Evolutionary conservation across 495 filamentous ascomycete species (phyloP).

Genomic region (Xylaria castorea): DNA sequence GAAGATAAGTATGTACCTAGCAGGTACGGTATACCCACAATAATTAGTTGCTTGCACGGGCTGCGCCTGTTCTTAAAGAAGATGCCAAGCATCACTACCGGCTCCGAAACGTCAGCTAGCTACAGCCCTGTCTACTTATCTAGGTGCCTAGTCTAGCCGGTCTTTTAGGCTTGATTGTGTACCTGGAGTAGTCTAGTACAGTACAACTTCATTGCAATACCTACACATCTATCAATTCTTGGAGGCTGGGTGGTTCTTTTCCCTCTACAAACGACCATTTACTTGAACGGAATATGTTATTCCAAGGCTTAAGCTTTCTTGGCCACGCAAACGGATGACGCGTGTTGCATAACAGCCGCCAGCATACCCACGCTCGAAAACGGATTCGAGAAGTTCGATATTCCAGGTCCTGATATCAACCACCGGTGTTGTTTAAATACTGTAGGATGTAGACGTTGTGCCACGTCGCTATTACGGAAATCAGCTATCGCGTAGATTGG

Average conservation of each 20-base stretch:
- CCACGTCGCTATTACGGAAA: neutral
- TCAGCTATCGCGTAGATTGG: neutral
- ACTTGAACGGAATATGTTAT: neutral
- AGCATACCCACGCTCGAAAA: neutral
- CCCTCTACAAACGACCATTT: neutral
- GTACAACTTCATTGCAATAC: neutral
- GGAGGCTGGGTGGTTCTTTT: neutral
- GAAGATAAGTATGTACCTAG: neutral
- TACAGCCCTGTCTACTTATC: neutral
- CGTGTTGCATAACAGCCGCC: neutral
- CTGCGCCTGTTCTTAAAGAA: slow-evolving; percentile 1
- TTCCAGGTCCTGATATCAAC: neutral
- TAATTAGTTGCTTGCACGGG: too few relatives aligned
- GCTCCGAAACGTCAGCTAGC: slow-evolving; percentile 7
- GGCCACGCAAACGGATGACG: neutral
- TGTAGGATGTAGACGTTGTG: neutral
- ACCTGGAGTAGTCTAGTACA: too few relatives aligned
- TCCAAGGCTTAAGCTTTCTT: neutral
- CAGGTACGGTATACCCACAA: too few relatives aligned
- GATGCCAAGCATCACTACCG: slow-evolving; percentile 3
- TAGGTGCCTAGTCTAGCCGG: neutral
- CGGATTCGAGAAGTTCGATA: neutral
- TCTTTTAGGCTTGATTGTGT: neutral
- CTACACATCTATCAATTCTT: neutral
- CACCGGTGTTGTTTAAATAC: neutral